A percentile compares a stretch with the other conserved stretches of the same genome.
These are phyloP conservation scores for Trichoderma koningiopsis DNA, from an alignment of 2,329 filamentous ascomycete genomes.

Conservation along the genomic window DNA sequence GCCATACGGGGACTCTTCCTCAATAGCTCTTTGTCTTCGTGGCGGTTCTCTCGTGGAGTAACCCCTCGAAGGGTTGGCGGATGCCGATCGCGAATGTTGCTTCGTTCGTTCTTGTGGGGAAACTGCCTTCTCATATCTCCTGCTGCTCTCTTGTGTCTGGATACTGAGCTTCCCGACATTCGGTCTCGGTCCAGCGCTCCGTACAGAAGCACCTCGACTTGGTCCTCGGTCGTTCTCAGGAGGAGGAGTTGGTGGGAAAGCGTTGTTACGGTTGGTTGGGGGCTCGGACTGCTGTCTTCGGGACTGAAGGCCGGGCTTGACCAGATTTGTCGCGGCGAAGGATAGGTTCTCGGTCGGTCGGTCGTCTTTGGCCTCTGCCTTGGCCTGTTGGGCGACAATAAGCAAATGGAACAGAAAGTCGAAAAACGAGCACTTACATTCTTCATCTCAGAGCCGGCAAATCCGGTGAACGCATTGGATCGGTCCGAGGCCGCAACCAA, in stretches of 20 bases:
- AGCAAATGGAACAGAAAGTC: slow-evolving; percentile 4
- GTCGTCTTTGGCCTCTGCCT: slow-evolving; percentile 69
- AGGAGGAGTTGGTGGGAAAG: slow-evolving; percentile 97
- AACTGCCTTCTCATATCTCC: slow-evolving; percentile 52
- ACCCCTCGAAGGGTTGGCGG: slow-evolving; percentile 43
- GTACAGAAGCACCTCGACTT: slow-evolving; percentile 61
- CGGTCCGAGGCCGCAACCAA: slow-evolving; percentile 86
- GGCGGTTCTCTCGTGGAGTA: slow-evolving; percentile 43
- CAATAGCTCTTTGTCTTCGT: slow-evolving; percentile 37
- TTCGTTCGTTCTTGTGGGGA: slow-evolving; percentile 35
- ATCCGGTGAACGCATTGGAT: slow-evolving; percentile 78
- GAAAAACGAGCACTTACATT: slow-evolving; percentile 52
- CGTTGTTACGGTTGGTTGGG: slow-evolving; percentile 73
- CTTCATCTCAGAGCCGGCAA: slow-evolving; percentile 77
- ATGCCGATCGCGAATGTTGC: slow-evolving; percentile 48
- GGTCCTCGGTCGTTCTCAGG: slow-evolving; percentile 76
- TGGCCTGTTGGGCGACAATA: slow-evolving; percentile 44
- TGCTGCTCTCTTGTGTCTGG: slow-evolving; percentile 55
- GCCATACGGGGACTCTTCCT: slow-evolving; percentile 64
- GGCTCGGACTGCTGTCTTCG: slow-evolving; percentile 85
- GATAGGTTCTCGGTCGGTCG: slow-evolving; percentile 82
- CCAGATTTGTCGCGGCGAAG: slow-evolving; percentile 88
- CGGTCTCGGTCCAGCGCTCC: slow-evolving; percentile 59
- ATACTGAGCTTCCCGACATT: slow-evolving; percentile 66
- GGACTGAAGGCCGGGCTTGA: slow-evolving; percentile 80